Base-by-base conservation (phyloP, 148 eudicot species). In the Gaultheria prostrata region DNA sequence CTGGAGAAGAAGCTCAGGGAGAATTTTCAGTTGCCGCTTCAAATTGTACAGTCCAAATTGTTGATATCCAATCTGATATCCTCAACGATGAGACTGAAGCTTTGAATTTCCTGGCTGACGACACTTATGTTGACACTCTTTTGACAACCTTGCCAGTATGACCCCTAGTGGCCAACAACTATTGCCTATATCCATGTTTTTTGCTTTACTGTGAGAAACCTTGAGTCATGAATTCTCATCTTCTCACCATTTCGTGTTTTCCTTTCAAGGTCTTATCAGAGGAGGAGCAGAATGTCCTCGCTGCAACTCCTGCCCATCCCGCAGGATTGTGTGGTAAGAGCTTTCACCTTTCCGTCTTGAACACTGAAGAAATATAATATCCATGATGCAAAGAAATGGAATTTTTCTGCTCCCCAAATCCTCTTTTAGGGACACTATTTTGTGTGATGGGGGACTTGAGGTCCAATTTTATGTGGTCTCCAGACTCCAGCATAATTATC, bases 241-340 rank as follows among this genome's bases (percentile, higher is more conserved):
- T 49, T 15, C 51, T 85, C 61, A 20, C 32, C 53, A 59, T 59
- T 61, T 76, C 45, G 71, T 26, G 75, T 75, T 67, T 80, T 73
- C 61, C 53, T 57, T 86, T 74, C 9, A 70, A 91, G 98, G 97
- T 95, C 82, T 86, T 95, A 82, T 79, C 98, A 2, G 90, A 94
- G 87, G 98, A 92, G 83, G 93, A 95, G 83, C 98, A 94, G 83
- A 87, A 86, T 86, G 79, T 81, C 32, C 92, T 95, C 87, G 95
- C 98, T 85, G 94, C 97, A 86, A 91, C 93, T 80, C 98, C 98
- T 74, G 97, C 98, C 21, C 98, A 95, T 92, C 95, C 98, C 71
- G 94, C 95, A 59, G 98, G 94, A 73, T 86, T 95, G 82, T 91
- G 90, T 87, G 98, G 98, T 94, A 86, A 84, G 89, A 56, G 75